Base-by-base conservation (phyloP, 1,284 basidiomycete genomes). In the Tausonia pullulans region DNA sequence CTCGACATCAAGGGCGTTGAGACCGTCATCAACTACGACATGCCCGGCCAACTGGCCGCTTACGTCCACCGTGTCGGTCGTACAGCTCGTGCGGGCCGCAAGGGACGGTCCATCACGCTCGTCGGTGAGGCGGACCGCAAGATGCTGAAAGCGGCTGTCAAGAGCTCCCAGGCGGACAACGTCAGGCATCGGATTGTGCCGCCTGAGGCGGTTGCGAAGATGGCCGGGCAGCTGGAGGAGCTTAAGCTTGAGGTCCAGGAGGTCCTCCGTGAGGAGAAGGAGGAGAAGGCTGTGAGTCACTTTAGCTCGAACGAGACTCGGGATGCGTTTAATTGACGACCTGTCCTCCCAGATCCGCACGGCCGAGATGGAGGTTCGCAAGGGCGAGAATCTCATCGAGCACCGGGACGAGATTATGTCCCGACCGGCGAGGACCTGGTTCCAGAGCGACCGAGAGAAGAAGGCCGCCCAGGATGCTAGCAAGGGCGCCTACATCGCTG, bases 1-100 rank as follows among this genome's bases (percentile, higher is more conserved):
- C 81, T 98, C 45, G 94, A 98, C 78, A 97, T 98, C 79, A 95
- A 94, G 72, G 94, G 93, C 16, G 87, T 97, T n/a, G 89, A 96
- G 73, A 94, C 91, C 0, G 91, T 98, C 65, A 91, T 97, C 74
- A 98, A 98, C 76, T 97, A 93, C 74, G 94, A 98, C 76, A 96
- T 98, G 94, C 94, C 95, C 3, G 83, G 84, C 16, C 90, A 95
- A 72, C 81, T 97, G 52, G 86, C 91, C 10, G 91, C 94, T 72
- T 98, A 98, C 77, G 81, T 97, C 49, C 95, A 98, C 76, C 88
- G 95, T 67, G 94, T 98, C 40, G 95, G 95, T 70, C 84, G 95
- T 75, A 98, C 95, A 49, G 95, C 95, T 27, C 87, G 95, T 76
- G 95, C 95, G 3, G 94, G 95, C 4, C 84, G 84, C 70, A 87